These are phyloP conservation scores for Conticribra weissflogii DNA, from an alignment of 108 stramenopile genomes.

Conservation along the genomic window DNA sequence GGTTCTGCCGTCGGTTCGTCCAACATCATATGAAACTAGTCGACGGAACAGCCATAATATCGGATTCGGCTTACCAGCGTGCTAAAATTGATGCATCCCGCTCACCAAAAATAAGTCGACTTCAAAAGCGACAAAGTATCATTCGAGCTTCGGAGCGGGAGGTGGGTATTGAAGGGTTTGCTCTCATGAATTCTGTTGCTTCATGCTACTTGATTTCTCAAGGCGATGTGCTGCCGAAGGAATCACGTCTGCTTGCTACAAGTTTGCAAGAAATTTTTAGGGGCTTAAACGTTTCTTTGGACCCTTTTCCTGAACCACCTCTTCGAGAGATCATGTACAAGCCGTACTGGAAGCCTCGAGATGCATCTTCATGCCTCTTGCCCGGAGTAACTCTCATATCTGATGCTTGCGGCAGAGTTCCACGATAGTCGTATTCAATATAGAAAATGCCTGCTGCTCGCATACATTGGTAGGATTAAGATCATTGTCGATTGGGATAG, in stretches of 20 bases:
- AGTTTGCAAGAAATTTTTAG: slow-evolving; percentile 63
- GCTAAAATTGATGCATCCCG: slow-evolving; percentile 49
- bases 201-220: slow-evolving; percentile 60
- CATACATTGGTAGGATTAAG: too few relatives aligned
- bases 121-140: slow-evolving; percentile 37
- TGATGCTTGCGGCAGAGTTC: slow-evolving; percentile 75
- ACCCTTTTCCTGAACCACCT: slow-evolving; percentile 23
- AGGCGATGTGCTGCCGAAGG: slow-evolving; percentile 71
- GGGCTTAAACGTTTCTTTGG: slow-evolving; percentile 16
- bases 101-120: slow-evolving; percentile 41
- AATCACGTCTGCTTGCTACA: slow-evolving; percentile 45
- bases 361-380: slow-evolving; percentile 61
- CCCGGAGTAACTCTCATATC: slow-evolving; percentile 67
- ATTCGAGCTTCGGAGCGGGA: slow-evolving; percentile 48
- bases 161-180: slow-evolving; percentile 46
- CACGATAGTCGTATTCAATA: too few relatives aligned
- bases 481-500: too few relatives aligned
- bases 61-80: slow-evolving; percentile 30
- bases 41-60: slow-evolving; percentile 52
- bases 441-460: too few relatives aligned
- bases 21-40: slow-evolving; percentile 62
- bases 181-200: slow-evolving; percentile 43
- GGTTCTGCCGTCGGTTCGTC: slow-evolving; percentile 67
- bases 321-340: slow-evolving; percentile 63
- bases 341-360: slow-evolving; percentile 73